Percentiles rank a stretch among this genome's conserved stretches.
phyloP scores from a whole-genome alignment of 1,284 basidiomycete species.

The Ganoderma lucidum region DNA sequence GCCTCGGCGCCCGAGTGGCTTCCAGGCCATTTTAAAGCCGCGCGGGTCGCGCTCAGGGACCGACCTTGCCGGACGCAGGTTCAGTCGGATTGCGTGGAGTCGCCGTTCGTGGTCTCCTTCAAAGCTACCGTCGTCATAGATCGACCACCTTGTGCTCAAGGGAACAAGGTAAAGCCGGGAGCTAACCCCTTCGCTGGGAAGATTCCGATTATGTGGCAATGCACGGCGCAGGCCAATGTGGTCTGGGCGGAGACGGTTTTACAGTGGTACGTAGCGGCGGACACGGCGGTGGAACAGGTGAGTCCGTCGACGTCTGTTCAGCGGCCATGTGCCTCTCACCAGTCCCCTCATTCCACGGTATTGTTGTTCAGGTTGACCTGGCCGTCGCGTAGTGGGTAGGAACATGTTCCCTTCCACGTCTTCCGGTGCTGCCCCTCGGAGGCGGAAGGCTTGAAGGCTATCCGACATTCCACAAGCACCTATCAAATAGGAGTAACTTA shows the following conservation, averaged over 20 bases:
- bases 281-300: neutral
- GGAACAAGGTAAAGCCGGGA: neutral
- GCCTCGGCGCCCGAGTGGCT: neutral
- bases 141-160: neutral
- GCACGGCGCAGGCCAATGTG: neutral
- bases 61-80: neutral
- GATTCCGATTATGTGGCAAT: neutral
- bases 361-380: neutral
- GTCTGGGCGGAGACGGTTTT: neutral
- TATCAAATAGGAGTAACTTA: neutral
- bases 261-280: neutral
- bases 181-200: neutral
- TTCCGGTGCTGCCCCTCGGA: neutral
- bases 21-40: neutral
- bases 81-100: neutral
- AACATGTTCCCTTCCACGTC: neutral
- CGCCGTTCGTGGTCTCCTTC: neutral
- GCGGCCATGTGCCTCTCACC: too few relatives aligned
- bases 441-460: neutral
- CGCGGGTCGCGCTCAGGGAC: neutral
- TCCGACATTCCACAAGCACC: neutral
- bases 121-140: neutral
- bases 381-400: neutral
- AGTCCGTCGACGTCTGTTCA: neutral
- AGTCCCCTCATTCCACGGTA: neutral